Percentiles rank a stretch among this genome's conserved stretches.
Evolutionary conservation across 1,284 basidiomycete species (phyloP).

Genomic region (Microbotryum saponariae): DNA sequence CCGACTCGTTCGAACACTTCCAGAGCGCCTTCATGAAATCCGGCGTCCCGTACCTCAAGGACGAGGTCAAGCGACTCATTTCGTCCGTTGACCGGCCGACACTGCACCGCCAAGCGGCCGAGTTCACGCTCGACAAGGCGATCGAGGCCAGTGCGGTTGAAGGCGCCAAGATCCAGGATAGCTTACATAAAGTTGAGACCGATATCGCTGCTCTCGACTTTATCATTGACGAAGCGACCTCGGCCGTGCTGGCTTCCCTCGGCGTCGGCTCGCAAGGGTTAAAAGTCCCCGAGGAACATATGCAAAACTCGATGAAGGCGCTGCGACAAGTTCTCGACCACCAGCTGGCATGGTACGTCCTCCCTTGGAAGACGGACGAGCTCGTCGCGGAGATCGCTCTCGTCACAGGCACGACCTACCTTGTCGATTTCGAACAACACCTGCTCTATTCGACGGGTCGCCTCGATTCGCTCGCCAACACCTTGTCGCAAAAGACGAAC

Average conservation of each 20-base stretch:
- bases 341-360: conserved; percentile 25
- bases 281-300: conserved; percentile 15
- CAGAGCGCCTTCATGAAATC: conserved; percentile 16
- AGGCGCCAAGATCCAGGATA: conserved; percentile 14
- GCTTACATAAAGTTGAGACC: conserved; percentile 3
- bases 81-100: background rate
- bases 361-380: conserved; percentile 25
- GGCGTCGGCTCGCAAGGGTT: conserved; percentile 15
- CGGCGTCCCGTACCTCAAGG: conserved; percentile 18
- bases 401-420: conserved; percentile 13
- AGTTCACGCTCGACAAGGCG: conserved; percentile 12
- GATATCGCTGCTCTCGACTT: conserved; percentile 15
- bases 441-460: conserved; percentile 16
- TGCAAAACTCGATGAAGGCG: background rate
- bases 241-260: conserved; percentile 3
- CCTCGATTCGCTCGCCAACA: background rate
- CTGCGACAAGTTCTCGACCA: conserved; percentile 9
- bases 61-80: background rate
- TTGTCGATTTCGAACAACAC: conserved; percentile 8
- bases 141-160: conserved; percentile 15
- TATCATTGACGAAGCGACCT: conserved; percentile 3
- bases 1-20: conserved; percentile 16
- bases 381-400: conserved; percentile 22
- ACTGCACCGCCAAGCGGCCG: conserved; percentile 10
- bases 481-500: background rate